A percentile compares a stretch with the other conserved stretches of the same genome.
Conservation (phyloP, 441 rosid species). For the Gossypium trilobum region DNA sequence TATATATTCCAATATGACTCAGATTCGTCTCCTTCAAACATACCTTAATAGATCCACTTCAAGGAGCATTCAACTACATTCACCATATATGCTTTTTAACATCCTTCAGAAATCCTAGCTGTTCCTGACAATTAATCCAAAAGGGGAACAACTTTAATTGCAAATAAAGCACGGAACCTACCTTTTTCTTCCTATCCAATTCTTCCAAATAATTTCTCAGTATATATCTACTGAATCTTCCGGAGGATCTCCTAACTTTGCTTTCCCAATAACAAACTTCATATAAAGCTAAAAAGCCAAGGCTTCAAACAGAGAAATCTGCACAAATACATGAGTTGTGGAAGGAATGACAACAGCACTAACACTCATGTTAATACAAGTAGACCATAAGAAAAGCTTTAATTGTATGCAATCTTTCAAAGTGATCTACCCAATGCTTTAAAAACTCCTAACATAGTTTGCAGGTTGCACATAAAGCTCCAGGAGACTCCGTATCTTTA, state of each 20-base stretch:
- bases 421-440: neutral
- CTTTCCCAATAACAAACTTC: neutral
- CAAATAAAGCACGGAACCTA: neutral
- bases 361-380: neutral
- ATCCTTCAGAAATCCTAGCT: neutral
- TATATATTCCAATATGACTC: neutral
- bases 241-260: neutral
- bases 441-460: neutral
- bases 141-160: neutral
- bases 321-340: neutral
- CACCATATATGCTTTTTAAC: neutral
- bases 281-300: neutral
- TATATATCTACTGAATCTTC: neutral
- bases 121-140: neutral
- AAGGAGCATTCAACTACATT: neutral
- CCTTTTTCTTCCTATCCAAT: neutral
- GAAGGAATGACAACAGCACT: neutral
- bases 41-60: neutral
- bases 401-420: neutral
- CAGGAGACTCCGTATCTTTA: neutral
- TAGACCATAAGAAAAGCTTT: neutral
- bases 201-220: neutral
- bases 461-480: neutral
- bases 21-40: neutral
- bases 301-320: neutral